These are phyloP conservation scores for Coprinellus micaceus DNA, from an alignment of 768 basidiomycete genomes.

Conservation along the genomic window DNA sequence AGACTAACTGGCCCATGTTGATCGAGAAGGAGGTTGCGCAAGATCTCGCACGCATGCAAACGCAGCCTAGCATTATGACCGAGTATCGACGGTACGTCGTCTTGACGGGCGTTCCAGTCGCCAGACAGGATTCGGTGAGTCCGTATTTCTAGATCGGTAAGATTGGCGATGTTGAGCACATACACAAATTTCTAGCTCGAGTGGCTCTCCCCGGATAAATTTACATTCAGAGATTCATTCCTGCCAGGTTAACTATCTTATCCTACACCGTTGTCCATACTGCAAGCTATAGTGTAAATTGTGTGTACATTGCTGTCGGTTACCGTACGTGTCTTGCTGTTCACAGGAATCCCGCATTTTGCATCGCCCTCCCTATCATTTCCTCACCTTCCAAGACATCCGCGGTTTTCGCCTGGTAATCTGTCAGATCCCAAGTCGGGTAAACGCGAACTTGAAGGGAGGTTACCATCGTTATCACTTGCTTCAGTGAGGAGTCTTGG, in stretches of 20 bases:
- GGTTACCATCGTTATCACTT: constrained; percentile 40
- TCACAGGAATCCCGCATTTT: background rate
- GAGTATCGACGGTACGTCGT: constrained; percentile 65
- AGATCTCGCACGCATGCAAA: constrained; percentile 53
- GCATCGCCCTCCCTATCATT: background rate
- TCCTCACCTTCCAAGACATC: background rate
- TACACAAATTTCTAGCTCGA: too few species aligned
- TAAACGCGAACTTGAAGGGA: too few species aligned
- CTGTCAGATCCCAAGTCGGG: background rate
- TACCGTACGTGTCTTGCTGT: too few species aligned
- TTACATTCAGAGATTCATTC: constrained; percentile 51
- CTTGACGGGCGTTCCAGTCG: constrained; percentile 28
- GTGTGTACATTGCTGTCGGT: too few species aligned
- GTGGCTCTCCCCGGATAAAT: constrained; percentile 40
- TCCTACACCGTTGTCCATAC: too few species aligned
- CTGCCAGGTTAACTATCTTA: background rate
- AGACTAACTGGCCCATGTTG: constrained; percentile 28
- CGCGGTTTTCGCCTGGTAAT: background rate
- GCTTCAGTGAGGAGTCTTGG: constrained; percentile 84
- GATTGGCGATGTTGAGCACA: too few species aligned
- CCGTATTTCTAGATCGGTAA: constrained; percentile 5
- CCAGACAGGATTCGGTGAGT: constrained; percentile 4
- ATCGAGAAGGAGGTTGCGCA: constrained; percentile 45
- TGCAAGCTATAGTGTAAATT: too few species aligned
- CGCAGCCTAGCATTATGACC: constrained; percentile 60